A percentile compares a stretch with the other conserved stretches of the same genome.
phyloP scores from a whole-genome alignment of 352 stramenopile species.

The Ochromonadaceae sp. region DNA sequence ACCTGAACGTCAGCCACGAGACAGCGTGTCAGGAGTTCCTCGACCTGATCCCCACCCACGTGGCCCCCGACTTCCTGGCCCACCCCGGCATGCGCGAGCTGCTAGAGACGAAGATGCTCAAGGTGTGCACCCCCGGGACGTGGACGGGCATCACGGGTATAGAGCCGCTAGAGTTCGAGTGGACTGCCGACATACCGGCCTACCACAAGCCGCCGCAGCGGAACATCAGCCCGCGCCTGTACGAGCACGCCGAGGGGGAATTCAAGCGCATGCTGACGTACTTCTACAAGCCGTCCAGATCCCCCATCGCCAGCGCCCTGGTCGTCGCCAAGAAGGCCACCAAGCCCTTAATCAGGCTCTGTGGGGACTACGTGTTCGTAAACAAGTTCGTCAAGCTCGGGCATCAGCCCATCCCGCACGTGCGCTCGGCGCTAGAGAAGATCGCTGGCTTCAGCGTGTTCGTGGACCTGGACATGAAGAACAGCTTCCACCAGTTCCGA shows the following conservation, averaged over 20 bases:
- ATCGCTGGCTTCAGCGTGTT: not conserved
- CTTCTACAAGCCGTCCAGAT: not conserved
- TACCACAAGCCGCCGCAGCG: not conserved
- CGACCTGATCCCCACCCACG: too few relatives aligned
- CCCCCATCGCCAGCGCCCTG: not conserved
- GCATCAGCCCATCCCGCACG: not conserved
- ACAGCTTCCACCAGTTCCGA: conserved; percentile 7
- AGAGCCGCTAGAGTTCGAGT: not conserved
- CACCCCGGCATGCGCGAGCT: too few relatives aligned
- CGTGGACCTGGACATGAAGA: not conserved
- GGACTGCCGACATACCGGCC: not conserved
- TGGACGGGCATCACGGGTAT: not conserved
- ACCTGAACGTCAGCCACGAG: too few relatives aligned
- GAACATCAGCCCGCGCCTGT: not conserved
- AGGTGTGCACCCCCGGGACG: too few relatives aligned
- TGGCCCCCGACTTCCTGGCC: too few relatives aligned
- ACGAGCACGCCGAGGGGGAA: not conserved
- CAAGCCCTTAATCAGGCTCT: not conserved
- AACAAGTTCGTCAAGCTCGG: not conserved
- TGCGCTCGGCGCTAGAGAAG: not conserved
- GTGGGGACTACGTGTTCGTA: not conserved
- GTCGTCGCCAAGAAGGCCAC: conserved; percentile 14
- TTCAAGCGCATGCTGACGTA: not conserved
- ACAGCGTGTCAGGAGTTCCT: too few relatives aligned
- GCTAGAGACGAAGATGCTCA: too few relatives aligned